Evolutionary conservation across 805 yeast genomes (phyloP).

Genomic region (Nakazawaea ernobii): DNA sequence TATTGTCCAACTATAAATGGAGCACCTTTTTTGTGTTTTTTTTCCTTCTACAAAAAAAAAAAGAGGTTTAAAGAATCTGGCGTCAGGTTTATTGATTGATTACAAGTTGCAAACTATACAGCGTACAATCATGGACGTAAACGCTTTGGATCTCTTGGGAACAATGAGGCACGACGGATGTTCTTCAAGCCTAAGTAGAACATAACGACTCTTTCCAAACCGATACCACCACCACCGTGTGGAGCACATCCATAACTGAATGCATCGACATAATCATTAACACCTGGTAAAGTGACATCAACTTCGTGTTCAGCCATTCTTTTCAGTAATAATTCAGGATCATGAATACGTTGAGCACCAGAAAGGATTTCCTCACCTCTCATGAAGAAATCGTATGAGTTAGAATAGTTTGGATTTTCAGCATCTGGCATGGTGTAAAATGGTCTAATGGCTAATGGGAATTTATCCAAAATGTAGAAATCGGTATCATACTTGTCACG

Average conservation of each 20-base stretch:
- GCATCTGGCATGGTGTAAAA: slow-evolving; percentile 99
- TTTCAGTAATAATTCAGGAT: slow-evolving; percentile 72
- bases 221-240: slow-evolving; percentile 99
- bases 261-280: slow-evolving; percentile 87
- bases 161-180: slow-evolving; percentile 95
- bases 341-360: slow-evolving; percentile 99
- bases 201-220: slow-evolving; percentile 98
- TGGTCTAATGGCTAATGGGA: slow-evolving; percentile 95
- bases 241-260: slow-evolving; percentile 96
- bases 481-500: slow-evolving; percentile 95
- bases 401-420: slow-evolving; percentile 85
- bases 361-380: slow-evolving; percentile 98
- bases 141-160: slow-evolving; percentile 98
- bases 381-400: slow-evolving; percentile 99
- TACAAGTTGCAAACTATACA: background rate
- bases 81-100: too few species aligned
- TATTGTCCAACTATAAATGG: too few species aligned
- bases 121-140: slow-evolving; percentile 63
- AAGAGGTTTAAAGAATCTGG: too few species aligned
- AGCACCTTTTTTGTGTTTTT: too few species aligned
- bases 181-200: slow-evolving; percentile 95
- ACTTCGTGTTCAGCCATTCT: slow-evolving; percentile 82
- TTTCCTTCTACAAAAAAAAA: too few species aligned
- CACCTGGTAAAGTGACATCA: slow-evolving; percentile 74
- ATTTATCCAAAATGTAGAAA: slow-evolving; percentile 95